These are phyloP conservation scores for Orbilia ellipsospora DNA, from an alignment of 2,329 filamentous ascomycete genomes.

Conservation along the genomic window DNA sequence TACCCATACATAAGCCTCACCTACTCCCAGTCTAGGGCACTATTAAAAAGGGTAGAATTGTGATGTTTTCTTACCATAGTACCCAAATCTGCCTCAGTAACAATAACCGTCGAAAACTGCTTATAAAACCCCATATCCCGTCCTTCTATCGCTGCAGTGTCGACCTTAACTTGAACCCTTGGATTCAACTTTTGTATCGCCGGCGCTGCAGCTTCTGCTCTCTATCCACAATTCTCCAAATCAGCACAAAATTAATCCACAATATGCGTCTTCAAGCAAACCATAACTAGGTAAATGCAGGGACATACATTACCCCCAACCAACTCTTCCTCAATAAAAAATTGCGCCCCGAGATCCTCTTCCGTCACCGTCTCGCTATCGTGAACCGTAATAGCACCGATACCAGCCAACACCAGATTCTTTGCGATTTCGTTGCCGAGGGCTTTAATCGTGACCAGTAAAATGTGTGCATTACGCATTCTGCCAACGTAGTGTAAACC, in stretches of 20 bases:
- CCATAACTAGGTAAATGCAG: not conserved
- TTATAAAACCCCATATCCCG: conserved; percentile 81
- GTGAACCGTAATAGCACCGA: conserved; percentile 87
- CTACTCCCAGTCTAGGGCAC: not conserved
- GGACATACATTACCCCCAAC: conserved; percentile 76
- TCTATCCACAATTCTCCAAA: conserved; percentile 63
- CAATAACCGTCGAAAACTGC: conserved; percentile 85
- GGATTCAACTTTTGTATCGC: conserved; percentile 88
- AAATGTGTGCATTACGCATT: conserved; percentile 87
- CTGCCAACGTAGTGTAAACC: conserved; percentile 63
- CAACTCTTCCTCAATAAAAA: conserved; percentile 79
- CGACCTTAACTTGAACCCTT: conserved; percentile 79
- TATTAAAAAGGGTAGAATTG: not conserved
- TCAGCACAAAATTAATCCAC: not conserved
- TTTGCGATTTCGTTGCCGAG: conserved; percentile 96
- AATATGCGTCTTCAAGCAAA: too few relatives aligned
- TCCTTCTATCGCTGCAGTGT: conserved; percentile 73
- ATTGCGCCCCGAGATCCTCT: conserved; percentile 82
- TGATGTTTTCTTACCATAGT: conserved; percentile 66
- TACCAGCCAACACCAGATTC: conserved; percentile 93
- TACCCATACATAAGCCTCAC: conserved; percentile 59
- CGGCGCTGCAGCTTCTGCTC: conserved; percentile 81
- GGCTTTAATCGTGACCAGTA: conserved; percentile 87
- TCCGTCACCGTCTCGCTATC: conserved; percentile 81
- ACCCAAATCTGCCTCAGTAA: conserved; percentile 83